A percentile compares a stretch with the other conserved stretches of the same genome.
Conservation (phyloP, 2,329 filamentous ascomycete genomes). For the Xylariomycetidae sp. region DNA sequence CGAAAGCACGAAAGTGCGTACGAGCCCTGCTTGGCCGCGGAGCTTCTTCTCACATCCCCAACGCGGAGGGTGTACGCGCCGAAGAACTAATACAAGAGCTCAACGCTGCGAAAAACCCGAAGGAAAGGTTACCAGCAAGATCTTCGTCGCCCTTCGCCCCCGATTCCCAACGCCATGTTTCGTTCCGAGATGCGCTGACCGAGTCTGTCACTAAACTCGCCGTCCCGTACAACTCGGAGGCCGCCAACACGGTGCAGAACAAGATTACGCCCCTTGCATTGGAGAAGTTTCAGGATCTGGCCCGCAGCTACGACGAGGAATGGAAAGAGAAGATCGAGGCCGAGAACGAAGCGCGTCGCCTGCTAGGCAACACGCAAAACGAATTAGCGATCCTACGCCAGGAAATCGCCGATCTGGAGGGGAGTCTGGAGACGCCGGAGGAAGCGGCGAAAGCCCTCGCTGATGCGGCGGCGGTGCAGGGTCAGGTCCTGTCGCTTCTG, state of each 20-base stretch:
- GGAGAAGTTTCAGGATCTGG: conserved; percentile 66
- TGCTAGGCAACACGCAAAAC: conserved; percentile 59
- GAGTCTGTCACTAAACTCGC: conserved; percentile 37
- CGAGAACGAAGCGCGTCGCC: conserved; percentile 60
- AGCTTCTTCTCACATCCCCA: conserved; percentile 75
- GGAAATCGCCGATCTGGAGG: conserved; percentile 53
- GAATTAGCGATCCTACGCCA: conserved; percentile 58
- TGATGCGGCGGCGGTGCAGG: conserved; percentile 40
- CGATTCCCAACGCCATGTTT: conserved; percentile 51
- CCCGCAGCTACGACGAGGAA: conserved; percentile 67
- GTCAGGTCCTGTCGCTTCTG: conserved; percentile 43
- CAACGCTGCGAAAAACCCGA: conserved; percentile 59
- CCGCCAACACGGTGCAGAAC: conserved; percentile 62
- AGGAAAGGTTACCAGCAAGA: conserved; percentile 61
- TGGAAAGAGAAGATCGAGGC: conserved; percentile 66
- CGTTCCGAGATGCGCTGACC: conserved; percentile 44
- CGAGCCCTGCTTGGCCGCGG: conserved; percentile 72
- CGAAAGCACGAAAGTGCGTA: conserved; percentile 84
- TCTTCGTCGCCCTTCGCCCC: conserved; percentile 69
- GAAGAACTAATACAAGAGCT: conserved; percentile 75
- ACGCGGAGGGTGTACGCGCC: conserved; percentile 74
- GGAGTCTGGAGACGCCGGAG: conserved; percentile 49
- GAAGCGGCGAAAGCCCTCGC: conserved; percentile 41
- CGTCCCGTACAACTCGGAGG: conserved; percentile 50
- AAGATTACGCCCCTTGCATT: conserved; percentile 64